Percentiles rank a stretch among this genome's conserved stretches.
Conservation (phyloP, 2,329 filamentous ascomycete genomes). For the Nemania sp. region DNA sequence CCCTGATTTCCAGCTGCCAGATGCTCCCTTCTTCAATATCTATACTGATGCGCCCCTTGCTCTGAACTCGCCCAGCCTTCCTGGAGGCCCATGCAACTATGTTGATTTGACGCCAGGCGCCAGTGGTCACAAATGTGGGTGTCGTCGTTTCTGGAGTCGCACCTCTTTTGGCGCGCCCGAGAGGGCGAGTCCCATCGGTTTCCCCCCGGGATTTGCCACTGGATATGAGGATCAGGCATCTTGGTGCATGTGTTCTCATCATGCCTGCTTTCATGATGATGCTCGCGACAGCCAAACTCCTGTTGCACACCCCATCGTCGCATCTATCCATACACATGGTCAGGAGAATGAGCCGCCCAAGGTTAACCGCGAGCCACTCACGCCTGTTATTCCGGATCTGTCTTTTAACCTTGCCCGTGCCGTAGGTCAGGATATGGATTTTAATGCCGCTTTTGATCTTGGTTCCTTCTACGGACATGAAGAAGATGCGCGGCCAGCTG, state of each 20-base stretch:
- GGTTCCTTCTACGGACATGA: slow-evolving; percentile 52
- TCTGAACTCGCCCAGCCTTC: slow-evolving; percentile 54
- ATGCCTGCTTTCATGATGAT: slow-evolving; percentile 72
- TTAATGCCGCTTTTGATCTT: slow-evolving; percentile 53
- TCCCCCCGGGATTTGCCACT: slow-evolving; percentile 43
- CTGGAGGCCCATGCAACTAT: slow-evolving; percentile 68
- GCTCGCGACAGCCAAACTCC: slow-evolving; percentile 48
- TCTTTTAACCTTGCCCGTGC: slow-evolving; percentile 56
- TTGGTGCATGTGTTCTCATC: slow-evolving; percentile 73
- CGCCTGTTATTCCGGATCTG: slow-evolving; percentile 60
- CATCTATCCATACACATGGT: slow-evolving; percentile 47
- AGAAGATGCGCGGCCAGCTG: slow-evolving; percentile 44
- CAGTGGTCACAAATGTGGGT: slow-evolving; percentile 67
- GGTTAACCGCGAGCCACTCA: slow-evolving; percentile 63
- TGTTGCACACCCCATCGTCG: slow-evolving; percentile 41
- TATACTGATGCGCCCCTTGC: slow-evolving; percentile 61
- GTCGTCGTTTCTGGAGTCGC: slow-evolving; percentile 70
- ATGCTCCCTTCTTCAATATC: slow-evolving; percentile 65
- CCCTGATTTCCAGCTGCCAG: slow-evolving; percentile 59
- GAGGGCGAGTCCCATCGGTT: slow-evolving; percentile 46
- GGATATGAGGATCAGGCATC: slow-evolving; percentile 56
- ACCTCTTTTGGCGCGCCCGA: slow-evolving; percentile 52
- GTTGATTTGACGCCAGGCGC: slow-evolving; percentile 65
- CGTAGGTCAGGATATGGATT: slow-evolving; percentile 57
- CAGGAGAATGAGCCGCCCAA: slow-evolving; percentile 68